Conservation (phyloP, 306 rosid genomes). For the Lagenaria siceraria region DNA sequence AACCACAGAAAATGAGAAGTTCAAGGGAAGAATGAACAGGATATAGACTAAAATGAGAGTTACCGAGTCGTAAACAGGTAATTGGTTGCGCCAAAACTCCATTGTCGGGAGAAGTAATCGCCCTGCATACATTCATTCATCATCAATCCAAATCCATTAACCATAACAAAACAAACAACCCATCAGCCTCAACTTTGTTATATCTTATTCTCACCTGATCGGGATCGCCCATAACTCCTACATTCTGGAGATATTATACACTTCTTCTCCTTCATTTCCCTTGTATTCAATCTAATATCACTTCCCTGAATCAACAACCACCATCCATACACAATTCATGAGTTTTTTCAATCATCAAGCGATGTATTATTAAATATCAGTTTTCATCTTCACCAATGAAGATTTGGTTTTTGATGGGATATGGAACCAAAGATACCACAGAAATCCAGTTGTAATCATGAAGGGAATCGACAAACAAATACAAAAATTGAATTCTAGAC, state of each 20-base stretch:
- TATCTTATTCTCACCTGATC: slow-evolving; percentile 31
- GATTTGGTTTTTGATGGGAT: too few species aligned
- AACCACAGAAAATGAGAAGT: too few species aligned
- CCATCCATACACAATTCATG: not conserved
- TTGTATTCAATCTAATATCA: not conserved
- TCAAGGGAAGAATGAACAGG: not conserved
- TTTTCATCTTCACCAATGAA: not conserved
- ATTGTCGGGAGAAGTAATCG: slow-evolving; percentile 50
- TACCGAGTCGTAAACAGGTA: slow-evolving; percentile 57
- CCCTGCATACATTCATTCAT: slow-evolving; percentile 28
- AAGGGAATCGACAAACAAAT: not conserved
- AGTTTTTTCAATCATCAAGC: too few species aligned
- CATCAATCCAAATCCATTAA: not conserved
- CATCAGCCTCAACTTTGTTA: not conserved
- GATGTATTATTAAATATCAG: too few species aligned
- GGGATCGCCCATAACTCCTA: slow-evolving; percentile 37
- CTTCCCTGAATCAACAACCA: slow-evolving; percentile 12
- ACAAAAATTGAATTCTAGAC: not conserved
- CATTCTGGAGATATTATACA: slow-evolving; percentile 28
- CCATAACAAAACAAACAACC: not conserved
- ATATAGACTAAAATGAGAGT: not conserved
- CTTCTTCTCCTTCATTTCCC: slow-evolving; percentile 1
- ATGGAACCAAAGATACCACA: not conserved
- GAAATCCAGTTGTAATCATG: not conserved
- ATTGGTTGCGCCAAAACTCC: slow-evolving; percentile 86